These are phyloP conservation scores for Medicago arabica DNA, from an alignment of 306 rosid genomes.

Conservation along the genomic window DNA sequence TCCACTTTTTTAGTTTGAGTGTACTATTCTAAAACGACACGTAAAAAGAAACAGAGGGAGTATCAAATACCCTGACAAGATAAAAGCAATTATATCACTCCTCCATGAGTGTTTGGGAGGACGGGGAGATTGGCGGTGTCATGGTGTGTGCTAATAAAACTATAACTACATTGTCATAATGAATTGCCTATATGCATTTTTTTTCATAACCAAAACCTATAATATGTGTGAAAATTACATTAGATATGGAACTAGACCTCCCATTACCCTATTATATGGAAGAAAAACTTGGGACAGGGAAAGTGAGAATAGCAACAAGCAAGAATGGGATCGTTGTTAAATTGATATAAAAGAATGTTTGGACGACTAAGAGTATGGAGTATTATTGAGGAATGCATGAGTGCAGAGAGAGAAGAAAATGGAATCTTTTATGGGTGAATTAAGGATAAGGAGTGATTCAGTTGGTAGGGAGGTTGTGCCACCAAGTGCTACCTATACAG, in stretches of 20 bases:
- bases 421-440: background rate
- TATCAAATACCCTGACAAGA: slow-evolving; percentile 34
- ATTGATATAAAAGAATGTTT: background rate
- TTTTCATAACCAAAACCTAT: slow-evolving; percentile 18
- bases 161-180: slow-evolving; percentile 16
- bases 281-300: background rate
- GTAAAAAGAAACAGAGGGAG: background rate
- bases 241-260: slow-evolving; percentile 5
- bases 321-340: background rate
- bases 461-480: slow-evolving; percentile 1
- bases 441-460: background rate
- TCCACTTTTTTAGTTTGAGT: no score
- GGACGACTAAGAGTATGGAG: background rate
- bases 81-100: slow-evolving; percentile 29
- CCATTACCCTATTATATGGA: background rate
- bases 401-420: background rate
- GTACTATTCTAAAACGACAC: no score
- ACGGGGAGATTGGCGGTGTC: background rate
- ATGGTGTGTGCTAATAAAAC: background rate
- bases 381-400: background rate
- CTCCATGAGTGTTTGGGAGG: background rate
- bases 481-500: background rate
- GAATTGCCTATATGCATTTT: slow-evolving; percentile 1
- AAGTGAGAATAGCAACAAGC: slow-evolving; percentile 1
- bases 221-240: slow-evolving; percentile 16